phyloP scores from a whole-genome alignment of 805 yeast species.

The Nakazawaea populi region DNA sequence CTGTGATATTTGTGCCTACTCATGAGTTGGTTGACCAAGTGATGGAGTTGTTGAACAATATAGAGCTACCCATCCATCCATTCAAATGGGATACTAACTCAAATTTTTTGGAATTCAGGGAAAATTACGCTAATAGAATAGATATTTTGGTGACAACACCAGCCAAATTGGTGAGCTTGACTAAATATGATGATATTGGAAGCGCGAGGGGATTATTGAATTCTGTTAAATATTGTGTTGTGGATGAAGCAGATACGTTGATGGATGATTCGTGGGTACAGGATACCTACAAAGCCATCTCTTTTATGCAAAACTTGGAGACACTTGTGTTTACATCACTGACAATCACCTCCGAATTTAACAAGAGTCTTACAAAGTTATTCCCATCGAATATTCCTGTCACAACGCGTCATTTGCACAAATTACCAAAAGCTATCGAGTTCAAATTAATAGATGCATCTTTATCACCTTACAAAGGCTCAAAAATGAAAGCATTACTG shows the following conservation, averaged over 20 bases:
- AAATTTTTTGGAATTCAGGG: slow-evolving; percentile 46
- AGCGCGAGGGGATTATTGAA: slow-evolving; percentile 31
- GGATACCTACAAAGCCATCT: slow-evolving; percentile 54
- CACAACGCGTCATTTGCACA: slow-evolving; percentile 78
- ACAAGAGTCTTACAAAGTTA: slow-evolving; percentile 47
- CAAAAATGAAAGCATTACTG: slow-evolving; percentile 77
- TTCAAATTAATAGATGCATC: slow-evolving; percentile 73
- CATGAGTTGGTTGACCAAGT: slow-evolving; percentile 86
- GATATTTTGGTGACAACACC: slow-evolving; percentile 89
- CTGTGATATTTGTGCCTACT: slow-evolving; percentile 83
- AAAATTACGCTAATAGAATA: slow-evolving; percentile 43
- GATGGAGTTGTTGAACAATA: slow-evolving; percentile 32
- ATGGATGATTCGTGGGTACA: slow-evolving; percentile 75
- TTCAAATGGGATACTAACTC: slow-evolving; percentile 61
- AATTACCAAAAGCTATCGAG: slow-evolving; percentile 70
- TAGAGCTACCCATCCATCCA: slow-evolving; percentile 31
- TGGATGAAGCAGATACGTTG: slow-evolving; percentile 93
- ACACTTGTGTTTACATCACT: slow-evolving; percentile 82
- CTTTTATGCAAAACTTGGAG: slow-evolving; percentile 40
- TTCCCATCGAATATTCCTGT: slow-evolving; percentile 66
- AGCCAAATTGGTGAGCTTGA: slow-evolving; percentile 44
- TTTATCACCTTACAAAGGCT: slow-evolving; percentile 75
- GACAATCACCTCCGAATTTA: slow-evolving; percentile 78
- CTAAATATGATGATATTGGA: slow-evolving; percentile 24
- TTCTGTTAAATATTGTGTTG: slow-evolving; percentile 54